Evolutionary conservation across 768 basidiomycete species (phyloP).

Genomic region (Lactarius pseudohatsudake): DNA sequence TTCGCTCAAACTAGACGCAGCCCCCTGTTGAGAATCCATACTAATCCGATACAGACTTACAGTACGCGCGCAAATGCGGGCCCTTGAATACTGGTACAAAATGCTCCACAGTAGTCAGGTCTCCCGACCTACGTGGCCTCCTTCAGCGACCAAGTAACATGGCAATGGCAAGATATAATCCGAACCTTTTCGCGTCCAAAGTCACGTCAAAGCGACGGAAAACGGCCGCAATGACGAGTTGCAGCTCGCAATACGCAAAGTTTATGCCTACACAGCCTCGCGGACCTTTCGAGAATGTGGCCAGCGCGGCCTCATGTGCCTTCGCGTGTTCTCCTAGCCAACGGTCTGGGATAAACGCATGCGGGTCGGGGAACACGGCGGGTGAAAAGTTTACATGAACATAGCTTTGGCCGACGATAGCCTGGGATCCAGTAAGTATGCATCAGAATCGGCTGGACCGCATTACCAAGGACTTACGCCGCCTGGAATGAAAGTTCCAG

Average conservation of each 20-base stretch:
- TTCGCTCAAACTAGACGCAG: too few species aligned
- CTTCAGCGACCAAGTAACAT: too few species aligned
- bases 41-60: too few species aligned
- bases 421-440: neutral
- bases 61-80: too few species aligned
- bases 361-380: neutral
- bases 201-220: constrained; percentile 4
- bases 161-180: too few species aligned
- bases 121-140: too few species aligned
- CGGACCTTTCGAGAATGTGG: neutral
- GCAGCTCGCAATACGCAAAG: neutral
- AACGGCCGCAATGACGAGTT: neutral
- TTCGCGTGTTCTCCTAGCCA: too few species aligned
- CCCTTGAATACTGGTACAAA: too few species aligned
- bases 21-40: too few species aligned
- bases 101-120: too few species aligned
- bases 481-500: neutral
- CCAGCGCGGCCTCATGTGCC: too few species aligned
- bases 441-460: neutral
- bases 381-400: neutral
- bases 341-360: too few species aligned
- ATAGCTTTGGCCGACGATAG: neutral
- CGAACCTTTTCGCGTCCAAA: neutral
- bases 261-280: neutral
- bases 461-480: neutral